Conservation (phyloP, 1,284 basidiomycete genomes). For the Pholiota adiposa region DNA sequence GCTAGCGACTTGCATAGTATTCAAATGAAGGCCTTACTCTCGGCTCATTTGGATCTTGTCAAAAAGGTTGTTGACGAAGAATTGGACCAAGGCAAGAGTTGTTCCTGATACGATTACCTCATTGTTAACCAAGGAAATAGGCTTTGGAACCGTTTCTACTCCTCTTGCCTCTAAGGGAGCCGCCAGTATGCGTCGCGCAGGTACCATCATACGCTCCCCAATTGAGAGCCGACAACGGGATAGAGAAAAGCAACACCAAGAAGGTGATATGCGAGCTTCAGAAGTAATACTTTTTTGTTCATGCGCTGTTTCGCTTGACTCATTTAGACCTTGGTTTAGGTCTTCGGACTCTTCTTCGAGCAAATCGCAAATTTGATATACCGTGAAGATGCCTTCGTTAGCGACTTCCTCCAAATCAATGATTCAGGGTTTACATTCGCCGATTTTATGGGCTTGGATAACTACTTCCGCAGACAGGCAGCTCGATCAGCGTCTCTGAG, state of each 20-base stretch:
- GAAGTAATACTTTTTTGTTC: constrained; percentile 56
- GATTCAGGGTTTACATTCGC: constrained; percentile 91
- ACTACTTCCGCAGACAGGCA: constrained; percentile 92
- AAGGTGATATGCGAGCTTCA: constrained; percentile 66
- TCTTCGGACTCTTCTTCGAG: constrained; percentile 75
- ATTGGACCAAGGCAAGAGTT: constrained; percentile 59
- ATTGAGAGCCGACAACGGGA: constrained; percentile 63
- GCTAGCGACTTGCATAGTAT: constrained; percentile 79
- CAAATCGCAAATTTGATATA: constrained; percentile 80
- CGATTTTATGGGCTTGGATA: constrained; percentile 94
- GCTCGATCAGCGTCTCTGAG: constrained; percentile 71
- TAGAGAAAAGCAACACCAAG: constrained; percentile 55
- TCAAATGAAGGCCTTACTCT: constrained; percentile 80
- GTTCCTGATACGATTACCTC: background rate
- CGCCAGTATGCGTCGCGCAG: constrained; percentile 71
- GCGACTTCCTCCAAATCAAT: constrained; percentile 91
- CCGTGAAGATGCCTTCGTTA: constrained; percentile 88
- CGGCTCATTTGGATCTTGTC: constrained; percentile 60
- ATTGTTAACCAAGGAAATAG: constrained; percentile 34
- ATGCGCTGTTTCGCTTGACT: background rate
- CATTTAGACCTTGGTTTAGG: constrained; percentile 45
- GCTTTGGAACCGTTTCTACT: constrained; percentile 50
- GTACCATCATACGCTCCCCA: constrained; percentile 76
- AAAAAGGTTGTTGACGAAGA: constrained; percentile 77
- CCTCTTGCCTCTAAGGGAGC: constrained; percentile 49